Conservation (phyloP, 1,284 basidiomycete species). For the Tilletia caries region DNA sequence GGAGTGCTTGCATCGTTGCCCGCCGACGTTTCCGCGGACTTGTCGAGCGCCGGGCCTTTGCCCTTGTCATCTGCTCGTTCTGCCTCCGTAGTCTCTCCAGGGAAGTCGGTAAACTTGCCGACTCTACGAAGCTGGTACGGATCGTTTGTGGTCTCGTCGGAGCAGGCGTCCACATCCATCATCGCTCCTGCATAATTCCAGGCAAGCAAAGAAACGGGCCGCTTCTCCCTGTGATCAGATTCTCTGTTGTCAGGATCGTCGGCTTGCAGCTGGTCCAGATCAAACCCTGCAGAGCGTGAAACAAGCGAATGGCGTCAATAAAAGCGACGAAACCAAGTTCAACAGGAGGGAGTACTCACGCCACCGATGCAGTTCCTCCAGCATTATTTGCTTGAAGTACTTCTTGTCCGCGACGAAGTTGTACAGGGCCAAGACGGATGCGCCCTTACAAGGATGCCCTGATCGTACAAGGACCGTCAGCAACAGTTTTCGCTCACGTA, state of each 20-base stretch:
- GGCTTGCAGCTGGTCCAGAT: neutral
- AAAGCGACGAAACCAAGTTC: neutral
- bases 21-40: neutral
- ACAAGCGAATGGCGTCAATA: neutral
- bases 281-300: neutral
- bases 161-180: neutral
- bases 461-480: neutral
- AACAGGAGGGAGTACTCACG: neutral
- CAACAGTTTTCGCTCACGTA: neutral
- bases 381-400: neutral
- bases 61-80: neutral
- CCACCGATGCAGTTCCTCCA: neutral
- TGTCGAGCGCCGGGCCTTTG: neutral
- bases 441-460: neutral
- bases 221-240: neutral
- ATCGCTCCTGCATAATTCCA: neutral
- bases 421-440: neutral
- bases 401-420: neutral
- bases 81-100: neutral
- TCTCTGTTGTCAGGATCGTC: neutral
- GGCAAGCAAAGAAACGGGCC: neutral
- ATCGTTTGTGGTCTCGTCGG: neutral
- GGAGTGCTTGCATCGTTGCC: neutral
- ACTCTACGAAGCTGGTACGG: neutral
- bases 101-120: slow-evolving; percentile 6